Percentiles rank a stretch among this genome's conserved stretches.
Evolutionary conservation across 345 rosid genomes (phyloP).

Genomic region (Nasturtium officinale): DNA sequence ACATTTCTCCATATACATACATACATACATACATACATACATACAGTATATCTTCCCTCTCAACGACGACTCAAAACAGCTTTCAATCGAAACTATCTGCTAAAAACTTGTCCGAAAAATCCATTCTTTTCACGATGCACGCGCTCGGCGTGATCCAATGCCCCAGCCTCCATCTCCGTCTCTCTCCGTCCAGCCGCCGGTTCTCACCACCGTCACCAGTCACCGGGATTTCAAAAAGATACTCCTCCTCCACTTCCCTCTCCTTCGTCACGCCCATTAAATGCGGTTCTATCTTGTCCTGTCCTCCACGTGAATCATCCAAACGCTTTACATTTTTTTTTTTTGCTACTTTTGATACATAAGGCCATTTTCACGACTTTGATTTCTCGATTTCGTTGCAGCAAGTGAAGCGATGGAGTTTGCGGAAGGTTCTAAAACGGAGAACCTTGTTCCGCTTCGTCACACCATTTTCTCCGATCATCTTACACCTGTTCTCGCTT

Average conservation of each 20-base stretch:
- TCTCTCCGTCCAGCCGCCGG: not conserved
- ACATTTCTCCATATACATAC: too few relatives aligned
- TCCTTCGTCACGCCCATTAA: conserved; percentile 4
- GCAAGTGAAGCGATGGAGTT: conserved; percentile 49
- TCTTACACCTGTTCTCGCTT: conserved; percentile 80
- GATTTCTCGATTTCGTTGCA: conserved; percentile 31
- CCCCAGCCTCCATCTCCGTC: not conserved
- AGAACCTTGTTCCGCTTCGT: conserved; percentile 67
- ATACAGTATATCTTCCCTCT: too few relatives aligned
- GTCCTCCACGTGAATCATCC: conserved; percentile 12
- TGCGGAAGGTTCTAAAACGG: conserved; percentile 55
- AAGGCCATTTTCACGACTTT: not conserved
- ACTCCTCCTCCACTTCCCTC: not conserved
- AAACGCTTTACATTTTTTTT: not conserved
- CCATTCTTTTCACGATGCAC: not conserved
- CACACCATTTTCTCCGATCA: conserved; percentile 79
- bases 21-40: too few relatives aligned
- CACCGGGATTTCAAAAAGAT: conserved; percentile 5
- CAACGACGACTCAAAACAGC: too few relatives aligned
- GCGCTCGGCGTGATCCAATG: not conserved
- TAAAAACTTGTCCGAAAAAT: not conserved
- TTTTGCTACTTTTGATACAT: not conserved
- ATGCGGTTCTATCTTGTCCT: conserved; percentile 29
- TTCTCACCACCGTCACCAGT: conserved; percentile 6
- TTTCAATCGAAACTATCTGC: not conserved